Percentiles rank a stretch among this genome's conserved stretches.
These are phyloP conservation scores for Medicago ruthenica DNA, from an alignment of 306 rosid genomes.

Conservation along the genomic window DNA sequence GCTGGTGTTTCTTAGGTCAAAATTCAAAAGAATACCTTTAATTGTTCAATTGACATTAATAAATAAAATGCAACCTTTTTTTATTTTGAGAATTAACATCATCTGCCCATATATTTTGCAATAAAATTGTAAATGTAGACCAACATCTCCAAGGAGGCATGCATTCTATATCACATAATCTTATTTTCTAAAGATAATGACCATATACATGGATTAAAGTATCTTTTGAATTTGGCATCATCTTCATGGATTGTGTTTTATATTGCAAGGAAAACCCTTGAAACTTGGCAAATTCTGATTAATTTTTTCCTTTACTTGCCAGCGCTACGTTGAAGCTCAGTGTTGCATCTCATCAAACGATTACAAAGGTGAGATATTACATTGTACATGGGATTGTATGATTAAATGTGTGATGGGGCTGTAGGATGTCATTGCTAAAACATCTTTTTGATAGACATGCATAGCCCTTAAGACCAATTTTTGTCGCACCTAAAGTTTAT, in stretches of 20 bases:
- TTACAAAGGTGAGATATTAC: constrained; percentile 76
- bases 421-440: constrained; percentile 26
- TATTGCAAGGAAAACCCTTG: background rate
- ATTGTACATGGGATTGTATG: constrained; percentile 29
- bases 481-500: background rate
- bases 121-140: background rate
- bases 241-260: constrained; percentile 36
- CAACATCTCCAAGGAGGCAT: background rate
- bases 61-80: background rate
- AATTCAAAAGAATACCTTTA: background rate
- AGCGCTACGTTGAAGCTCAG: constrained; percentile 99
- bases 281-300: constrained; percentile 23
- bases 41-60: background rate
- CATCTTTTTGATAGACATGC: constrained; percentile 30
- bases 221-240: background rate
- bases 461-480: constrained; percentile 14
- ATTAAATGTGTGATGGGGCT: constrained; percentile 24
- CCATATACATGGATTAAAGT: background rate
- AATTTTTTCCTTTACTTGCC: constrained; percentile 42
- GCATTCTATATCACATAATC: background rate
- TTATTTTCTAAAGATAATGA: background rate
- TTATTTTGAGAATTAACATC: background rate
- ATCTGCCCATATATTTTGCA: background rate
- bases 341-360: constrained; percentile 91
- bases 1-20: constrained; percentile 7